phyloP scores from a whole-genome alignment of 2,329 filamentous ascomycete species.

The Botrytis paeoniae region DNA sequence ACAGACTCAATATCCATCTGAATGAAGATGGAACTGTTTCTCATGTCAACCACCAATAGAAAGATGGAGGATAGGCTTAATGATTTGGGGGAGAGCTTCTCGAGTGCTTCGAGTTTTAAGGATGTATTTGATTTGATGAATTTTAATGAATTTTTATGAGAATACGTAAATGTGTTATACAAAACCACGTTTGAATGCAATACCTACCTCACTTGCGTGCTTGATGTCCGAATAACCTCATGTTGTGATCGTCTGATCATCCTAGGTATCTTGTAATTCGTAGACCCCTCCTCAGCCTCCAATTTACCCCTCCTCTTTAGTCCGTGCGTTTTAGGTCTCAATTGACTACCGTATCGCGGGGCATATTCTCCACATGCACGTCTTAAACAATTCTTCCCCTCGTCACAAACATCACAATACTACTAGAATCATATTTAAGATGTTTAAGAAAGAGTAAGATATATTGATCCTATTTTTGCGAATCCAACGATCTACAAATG shows the following conservation, averaged over 20 bases:
- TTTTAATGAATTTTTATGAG: not conserved
- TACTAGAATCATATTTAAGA: constrained; percentile 43
- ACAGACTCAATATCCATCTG: constrained; percentile 58
- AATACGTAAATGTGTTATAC: not conserved
- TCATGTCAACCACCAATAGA: constrained; percentile 50
- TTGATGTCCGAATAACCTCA: constrained; percentile 6
- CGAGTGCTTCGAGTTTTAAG: not conserved
- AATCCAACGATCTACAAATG: constrained; percentile 18
- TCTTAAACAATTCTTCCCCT: constrained; percentile 18
- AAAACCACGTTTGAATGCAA: not conserved
- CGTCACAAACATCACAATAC: constrained; percentile 16
- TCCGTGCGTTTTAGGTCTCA: constrained; percentile 20
- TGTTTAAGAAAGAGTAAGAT: constrained; percentile 89
- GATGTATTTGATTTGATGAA: not conserved
- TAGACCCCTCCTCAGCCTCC: not conserved
- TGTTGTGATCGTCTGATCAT: not conserved
- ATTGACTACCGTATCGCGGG: constrained; percentile 25
- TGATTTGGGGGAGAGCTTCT: not conserved
- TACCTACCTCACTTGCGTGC: too few relatives aligned
- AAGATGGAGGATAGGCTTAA: not conserved
- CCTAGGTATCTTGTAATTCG: not conserved
- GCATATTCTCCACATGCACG: constrained; percentile 22
- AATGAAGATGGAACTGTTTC: constrained; percentile 59
- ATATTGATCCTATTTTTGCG: constrained; percentile 32
- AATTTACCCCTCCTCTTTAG: constrained; percentile 15